Percentiles rank a stretch among this genome's conserved stretches.
These are phyloP conservation scores for Lentinula boryana DNA, from an alignment of 768 basidiomycete species.

Conservation along the genomic window DNA sequence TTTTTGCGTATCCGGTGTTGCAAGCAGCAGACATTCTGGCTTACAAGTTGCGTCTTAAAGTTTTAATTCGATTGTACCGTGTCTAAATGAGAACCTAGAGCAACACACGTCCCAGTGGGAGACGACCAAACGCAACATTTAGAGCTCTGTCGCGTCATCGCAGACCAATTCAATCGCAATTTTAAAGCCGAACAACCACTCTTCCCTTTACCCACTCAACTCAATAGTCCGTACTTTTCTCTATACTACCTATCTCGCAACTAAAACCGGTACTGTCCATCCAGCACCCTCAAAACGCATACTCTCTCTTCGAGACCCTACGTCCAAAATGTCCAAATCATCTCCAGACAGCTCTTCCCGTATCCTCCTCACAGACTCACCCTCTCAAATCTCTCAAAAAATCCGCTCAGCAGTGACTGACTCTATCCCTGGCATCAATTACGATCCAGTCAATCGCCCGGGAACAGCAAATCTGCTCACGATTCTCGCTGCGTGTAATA, in stretches of 20 bases:
- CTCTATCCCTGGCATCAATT: slow-evolving; percentile 67
- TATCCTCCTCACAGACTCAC: slow-evolving; percentile 78
- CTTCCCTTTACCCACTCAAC: slow-evolving; percentile 68
- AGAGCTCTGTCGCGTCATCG: slow-evolving; percentile 81
- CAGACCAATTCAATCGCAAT: slow-evolving; percentile 73
- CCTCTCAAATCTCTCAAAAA: slow-evolving; percentile 56
- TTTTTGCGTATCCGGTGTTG: slow-evolving; percentile 89
- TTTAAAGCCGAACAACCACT: slow-evolving; percentile 41
- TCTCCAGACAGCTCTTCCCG: slow-evolving; percentile 72
- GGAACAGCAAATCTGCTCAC: slow-evolving; percentile 78
- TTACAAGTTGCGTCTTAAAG: slow-evolving; percentile 53
- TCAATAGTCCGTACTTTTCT: slow-evolving; percentile 54
- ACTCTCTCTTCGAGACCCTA: slow-evolving; percentile 80
- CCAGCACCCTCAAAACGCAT: slow-evolving; percentile 77
- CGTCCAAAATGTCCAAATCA: slow-evolving; percentile 95
- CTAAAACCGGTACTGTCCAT: not conserved
- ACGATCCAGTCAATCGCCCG: slow-evolving; percentile 73
- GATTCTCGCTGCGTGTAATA: slow-evolving; percentile 72
- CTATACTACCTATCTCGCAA: too few relatives aligned
- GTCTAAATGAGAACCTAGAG: slow-evolving; percentile 34
- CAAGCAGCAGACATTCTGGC: slow-evolving; percentile 90
- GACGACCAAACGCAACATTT: slow-evolving; percentile 96
- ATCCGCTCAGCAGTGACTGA: slow-evolving; percentile 84
- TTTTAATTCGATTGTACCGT: not conserved
- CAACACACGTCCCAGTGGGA: slow-evolving; percentile 93